phyloP scores from a whole-genome alignment of 1,284 basidiomycete genomes.

The Marasmius sp. region DNA sequence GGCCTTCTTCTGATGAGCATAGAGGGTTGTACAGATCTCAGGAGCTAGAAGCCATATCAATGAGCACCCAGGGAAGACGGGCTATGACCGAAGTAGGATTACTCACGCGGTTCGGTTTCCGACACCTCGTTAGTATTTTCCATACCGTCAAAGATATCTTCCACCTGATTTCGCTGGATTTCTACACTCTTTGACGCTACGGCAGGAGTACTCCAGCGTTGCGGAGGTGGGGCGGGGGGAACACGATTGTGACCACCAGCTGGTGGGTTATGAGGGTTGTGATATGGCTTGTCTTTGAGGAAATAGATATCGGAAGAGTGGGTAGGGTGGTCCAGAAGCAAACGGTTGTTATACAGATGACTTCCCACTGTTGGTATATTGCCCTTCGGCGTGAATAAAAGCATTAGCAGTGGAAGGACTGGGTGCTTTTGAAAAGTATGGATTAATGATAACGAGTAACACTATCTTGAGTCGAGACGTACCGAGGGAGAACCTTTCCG shows the following conservation, averaged over 20 bases:
- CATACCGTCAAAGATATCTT: slow-evolving; percentile 89
- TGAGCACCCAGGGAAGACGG: slow-evolving; percentile 9
- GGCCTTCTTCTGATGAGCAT: slow-evolving; percentile 98
- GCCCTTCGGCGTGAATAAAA: slow-evolving; percentile 91
- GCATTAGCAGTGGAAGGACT: slow-evolving; percentile 80
- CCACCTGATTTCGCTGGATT: slow-evolving; percentile 90
- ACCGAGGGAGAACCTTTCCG: slow-evolving; percentile 63
- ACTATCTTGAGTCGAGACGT: slow-evolving; percentile 29
- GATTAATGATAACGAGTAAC: slow-evolving; percentile 9
- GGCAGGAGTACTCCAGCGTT: slow-evolving; percentile 60
- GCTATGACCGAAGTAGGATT: slow-evolving; percentile 7
- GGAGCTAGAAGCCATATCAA: slow-evolving; percentile 46
- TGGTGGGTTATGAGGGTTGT: slow-evolving; percentile 87
- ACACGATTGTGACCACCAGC: slow-evolving; percentile 61
- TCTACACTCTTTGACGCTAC: slow-evolving; percentile 83
- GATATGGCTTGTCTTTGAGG: slow-evolving; percentile 71
- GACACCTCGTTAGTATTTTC: slow-evolving; percentile 84
- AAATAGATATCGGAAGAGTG: slow-evolving; percentile 54
- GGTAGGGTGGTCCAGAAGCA: slow-evolving; percentile 83
- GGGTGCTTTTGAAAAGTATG: slow-evolving; percentile 52
- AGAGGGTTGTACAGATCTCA: slow-evolving; percentile 88
- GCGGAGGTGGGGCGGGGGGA: slow-evolving; percentile 28
- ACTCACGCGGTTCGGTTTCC: slow-evolving; percentile 82
- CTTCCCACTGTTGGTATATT: slow-evolving; percentile 83
- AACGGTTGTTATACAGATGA: slow-evolving; percentile 64